Evolutionary conservation across 106 monocot species (phyloP).

Genomic region (Dactylorhiza incarnata): DNA sequence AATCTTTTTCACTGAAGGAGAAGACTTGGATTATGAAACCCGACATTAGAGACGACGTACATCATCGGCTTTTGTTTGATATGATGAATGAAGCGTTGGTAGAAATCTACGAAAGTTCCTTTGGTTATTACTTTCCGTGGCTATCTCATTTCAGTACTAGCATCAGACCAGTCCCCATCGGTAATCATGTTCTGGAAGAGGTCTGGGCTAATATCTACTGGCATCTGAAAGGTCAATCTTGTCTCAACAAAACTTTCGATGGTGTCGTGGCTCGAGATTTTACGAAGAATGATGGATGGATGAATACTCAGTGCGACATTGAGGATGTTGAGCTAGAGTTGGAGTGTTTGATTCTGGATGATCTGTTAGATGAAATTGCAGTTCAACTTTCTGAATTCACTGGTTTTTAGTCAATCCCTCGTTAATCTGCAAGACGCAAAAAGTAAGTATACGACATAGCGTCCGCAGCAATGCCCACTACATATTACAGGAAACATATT

Average conservation of each 20-base stretch:
- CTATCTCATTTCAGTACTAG: constrained; percentile 14
- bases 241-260: constrained; percentile 20
- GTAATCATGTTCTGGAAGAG: constrained; percentile 26
- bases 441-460: too few relatives aligned
- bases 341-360: constrained; percentile 50
- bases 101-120: constrained; percentile 35
- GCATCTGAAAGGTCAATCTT: constrained; percentile 23
- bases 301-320: constrained; percentile 36
- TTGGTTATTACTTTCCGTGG: constrained; percentile 23
- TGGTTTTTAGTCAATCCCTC: not conserved
- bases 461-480: too few relatives aligned
- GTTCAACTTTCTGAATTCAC: constrained; percentile 2
- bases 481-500: too few relatives aligned
- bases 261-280: constrained; percentile 36
- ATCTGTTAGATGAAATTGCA: constrained; percentile 41
- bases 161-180: constrained; percentile 25
- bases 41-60: constrained; percentile 10
- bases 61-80: constrained; percentile 51
- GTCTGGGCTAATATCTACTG: constrained; percentile 37
- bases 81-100: constrained; percentile 53
- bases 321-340: constrained; percentile 39
- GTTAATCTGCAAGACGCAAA: not conserved
- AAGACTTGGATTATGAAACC: constrained; percentile 6
- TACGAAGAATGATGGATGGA: constrained; percentile 53
- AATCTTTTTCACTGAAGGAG: constrained; percentile 22